phyloP scores from a whole-genome alignment of 1,284 basidiomycete genomes.

The Ganoderma lucidum region DNA sequence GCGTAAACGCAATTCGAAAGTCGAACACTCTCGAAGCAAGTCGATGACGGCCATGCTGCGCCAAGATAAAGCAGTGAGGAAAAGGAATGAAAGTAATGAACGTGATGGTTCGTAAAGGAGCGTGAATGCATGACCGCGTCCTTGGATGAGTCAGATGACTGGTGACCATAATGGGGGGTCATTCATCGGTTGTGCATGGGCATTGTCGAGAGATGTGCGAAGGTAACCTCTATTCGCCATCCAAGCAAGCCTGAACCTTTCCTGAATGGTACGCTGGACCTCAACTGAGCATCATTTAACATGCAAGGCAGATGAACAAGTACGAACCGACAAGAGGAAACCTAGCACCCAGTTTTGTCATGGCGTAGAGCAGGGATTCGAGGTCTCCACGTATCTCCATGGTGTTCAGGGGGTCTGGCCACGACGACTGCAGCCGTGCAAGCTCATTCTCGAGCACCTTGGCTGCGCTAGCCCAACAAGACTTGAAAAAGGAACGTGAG shows the following conservation, averaged over 20 bases:
- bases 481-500: constrained; percentile 47
- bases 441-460: constrained; percentile 72
- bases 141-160: constrained; percentile 8
- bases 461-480: constrained; percentile 74
- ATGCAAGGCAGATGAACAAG: not conserved
- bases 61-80: constrained; percentile 25
- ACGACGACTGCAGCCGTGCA: constrained; percentile 61
- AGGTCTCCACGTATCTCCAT: constrained; percentile 68
- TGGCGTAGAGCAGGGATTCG: constrained; percentile 64
- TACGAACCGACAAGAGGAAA: constrained; percentile 67
- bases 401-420: constrained; percentile 61
- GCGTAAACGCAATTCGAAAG: constrained; percentile 29
- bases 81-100: constrained; percentile 21
- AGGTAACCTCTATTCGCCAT: constrained; percentile 37
- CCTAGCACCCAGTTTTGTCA: constrained; percentile 64
- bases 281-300: not conserved
- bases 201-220: constrained; percentile 22
- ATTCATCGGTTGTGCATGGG: constrained; percentile 10
- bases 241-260: constrained; percentile 48
- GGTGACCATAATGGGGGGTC: constrained; percentile 5
- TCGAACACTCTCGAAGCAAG: constrained; percentile 28
- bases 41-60: constrained; percentile 30
- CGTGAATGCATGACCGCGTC: constrained; percentile 34
- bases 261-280: constrained; percentile 46
- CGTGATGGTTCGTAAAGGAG: constrained; percentile 36